Base-by-base conservation (phyloP, 345 rosid species). In the Diplotaxis tenuifolia region DNA sequence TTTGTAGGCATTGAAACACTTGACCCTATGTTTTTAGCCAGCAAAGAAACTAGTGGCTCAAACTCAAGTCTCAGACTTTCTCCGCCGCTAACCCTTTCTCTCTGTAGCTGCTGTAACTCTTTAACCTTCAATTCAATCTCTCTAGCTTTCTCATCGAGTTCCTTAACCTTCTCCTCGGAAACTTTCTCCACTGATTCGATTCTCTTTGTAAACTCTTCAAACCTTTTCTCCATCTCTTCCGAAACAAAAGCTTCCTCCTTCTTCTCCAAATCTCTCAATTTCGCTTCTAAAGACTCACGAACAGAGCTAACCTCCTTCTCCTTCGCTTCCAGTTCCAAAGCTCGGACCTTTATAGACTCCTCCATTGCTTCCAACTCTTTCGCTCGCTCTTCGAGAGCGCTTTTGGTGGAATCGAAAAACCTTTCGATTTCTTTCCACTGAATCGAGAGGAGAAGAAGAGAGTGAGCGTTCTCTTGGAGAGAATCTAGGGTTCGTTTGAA, bases 401-500 rank as follows among this genome's bases (percentile, higher is more conserved):
- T 56, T 11, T 53, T 65, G 4, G 64, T 65, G 11, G 85, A 75
- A 9, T 72, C 78, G 58, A 80, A 75, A 62, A 69, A 68, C 0
- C 54, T 59, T 12, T 80, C 88, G 14, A 86, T 68, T 3, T 84
- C 90, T 50, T 88, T 70, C 86, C 85, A 82, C 20, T 81, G 85
- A 50, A 81, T 49, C 14, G 81, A 62, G 31, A 88, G 81, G 4
- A 47, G 49, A 36, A 84, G 29, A 64, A 86, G 9, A 7, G 88
- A 86, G 64, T 83, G 77, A 56, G 83, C 86, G 15, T 72, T 57
- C 2, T 75, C 73, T 10, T 82, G 80, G 21, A 84, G 74, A 31
- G 80, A 68, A 36, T 73, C 52, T 28, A 86, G 40, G 19, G 85
- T 68, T 65, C 22, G 70, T 0, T 68, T 73, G 19, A 75, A 54